Percentiles rank a stretch among this genome's conserved stretches.
Conservation (phyloP, 2,329 filamentous ascomycete species). For the Coniochaeta prunicola region DNA sequence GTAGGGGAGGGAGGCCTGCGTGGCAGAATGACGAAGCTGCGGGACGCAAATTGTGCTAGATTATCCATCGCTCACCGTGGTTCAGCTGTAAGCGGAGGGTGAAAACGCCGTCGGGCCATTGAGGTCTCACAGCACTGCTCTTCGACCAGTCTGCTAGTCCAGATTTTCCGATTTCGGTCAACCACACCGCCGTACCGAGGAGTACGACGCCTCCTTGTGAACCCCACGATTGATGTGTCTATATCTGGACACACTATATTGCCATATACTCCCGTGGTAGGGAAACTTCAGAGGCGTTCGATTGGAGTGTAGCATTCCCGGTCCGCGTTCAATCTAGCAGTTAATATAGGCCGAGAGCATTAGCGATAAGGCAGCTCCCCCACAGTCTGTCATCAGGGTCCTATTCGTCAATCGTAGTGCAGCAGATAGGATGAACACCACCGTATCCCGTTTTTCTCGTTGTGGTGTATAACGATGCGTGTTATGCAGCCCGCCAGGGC, state of each 20-base stretch:
- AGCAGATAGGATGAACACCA: constrained; percentile 13
- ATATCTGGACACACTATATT: not conserved
- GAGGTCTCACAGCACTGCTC: no score
- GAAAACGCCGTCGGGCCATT: no score
- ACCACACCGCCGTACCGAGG: not conserved
- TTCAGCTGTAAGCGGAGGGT: not conserved
- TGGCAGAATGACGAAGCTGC: not conserved
- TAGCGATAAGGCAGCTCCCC: constrained; percentile 14
- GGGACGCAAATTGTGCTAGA: not conserved
- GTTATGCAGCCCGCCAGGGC: not conserved
- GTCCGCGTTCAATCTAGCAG: constrained; percentile 14
- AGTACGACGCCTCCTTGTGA: not conserved
- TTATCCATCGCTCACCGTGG: not conserved
- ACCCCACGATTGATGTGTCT: not conserved
- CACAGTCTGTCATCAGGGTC: constrained; percentile 6
- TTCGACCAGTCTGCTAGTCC: no score
- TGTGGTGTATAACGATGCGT: constrained; percentile 3
- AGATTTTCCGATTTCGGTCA: not conserved
- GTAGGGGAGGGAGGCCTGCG: not conserved
- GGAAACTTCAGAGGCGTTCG: constrained; percentile 1
- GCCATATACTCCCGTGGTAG: not conserved
- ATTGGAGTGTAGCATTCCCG: constrained; percentile 10
- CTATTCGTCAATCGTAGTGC: constrained; percentile 8
- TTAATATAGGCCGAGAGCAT: constrained; percentile 15
- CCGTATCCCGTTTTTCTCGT: constrained; percentile 4